phyloP scores from a whole-genome alignment of 495 filamentous ascomycete species.

The Evernia prunastri region DNA sequence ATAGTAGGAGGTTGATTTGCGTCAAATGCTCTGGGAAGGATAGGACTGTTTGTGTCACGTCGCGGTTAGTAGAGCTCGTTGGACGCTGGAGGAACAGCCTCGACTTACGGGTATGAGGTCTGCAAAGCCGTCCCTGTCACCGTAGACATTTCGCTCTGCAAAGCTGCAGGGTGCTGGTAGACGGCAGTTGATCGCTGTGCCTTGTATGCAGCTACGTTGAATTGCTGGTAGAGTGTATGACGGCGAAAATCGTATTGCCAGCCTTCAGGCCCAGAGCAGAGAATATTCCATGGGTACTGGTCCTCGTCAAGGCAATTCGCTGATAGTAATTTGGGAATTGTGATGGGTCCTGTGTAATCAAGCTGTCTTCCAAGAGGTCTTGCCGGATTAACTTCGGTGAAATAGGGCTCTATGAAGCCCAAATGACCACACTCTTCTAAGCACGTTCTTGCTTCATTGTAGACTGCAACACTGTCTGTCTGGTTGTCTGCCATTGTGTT shows the following conservation, averaged over 20 bases:
- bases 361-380: background rate
- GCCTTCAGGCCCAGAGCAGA: background rate
- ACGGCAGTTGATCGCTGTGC: background rate
- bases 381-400: background rate
- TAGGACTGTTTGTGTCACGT: slow-evolving; percentile 46
- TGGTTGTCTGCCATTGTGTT: background rate
- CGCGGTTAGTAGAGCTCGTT: slow-evolving; percentile 10
- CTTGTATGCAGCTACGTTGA: background rate
- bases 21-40: slow-evolving; percentile 74
- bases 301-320: background rate
- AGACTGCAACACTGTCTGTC: background rate
- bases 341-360: too few species aligned
- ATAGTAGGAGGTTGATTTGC: slow-evolving; percentile 85
- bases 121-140: slow-evolving; percentile 62
- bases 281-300: background rate
- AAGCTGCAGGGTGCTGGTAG: background rate
- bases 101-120: slow-evolving; percentile 57
- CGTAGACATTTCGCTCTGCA: slow-evolving; percentile 56
- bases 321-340: background rate
- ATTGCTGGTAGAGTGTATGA: background rate
- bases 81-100: background rate
- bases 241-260: background rate
- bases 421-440: background rate
- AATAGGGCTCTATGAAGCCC: background rate
- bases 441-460: background rate